Percentiles rank a stretch among this genome's conserved stretches.
Conservation (phyloP, 495 filamentous ascomycete genomes). For the Hypoxylon lenormandii region DNA sequence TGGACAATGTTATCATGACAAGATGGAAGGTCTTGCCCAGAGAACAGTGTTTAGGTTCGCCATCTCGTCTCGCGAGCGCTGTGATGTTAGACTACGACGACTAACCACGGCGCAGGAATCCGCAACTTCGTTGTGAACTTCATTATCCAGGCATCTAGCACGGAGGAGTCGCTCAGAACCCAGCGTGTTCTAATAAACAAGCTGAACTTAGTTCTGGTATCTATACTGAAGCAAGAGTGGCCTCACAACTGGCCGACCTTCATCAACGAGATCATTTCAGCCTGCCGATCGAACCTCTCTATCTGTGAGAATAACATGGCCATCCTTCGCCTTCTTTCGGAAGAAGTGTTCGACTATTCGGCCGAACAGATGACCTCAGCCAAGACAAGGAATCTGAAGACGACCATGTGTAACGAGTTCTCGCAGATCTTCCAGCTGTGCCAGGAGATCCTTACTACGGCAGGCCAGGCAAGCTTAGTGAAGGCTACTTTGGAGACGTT, state of each 20-base stretch:
- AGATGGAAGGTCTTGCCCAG: constrained; percentile 97
- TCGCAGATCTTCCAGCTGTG: constrained; percentile 97
- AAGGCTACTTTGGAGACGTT: constrained; percentile 95
- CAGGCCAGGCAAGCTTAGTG: constrained; percentile 86
- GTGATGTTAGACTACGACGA: not conserved
- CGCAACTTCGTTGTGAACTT: constrained; percentile 98
- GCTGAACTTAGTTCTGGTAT: constrained; percentile 95
- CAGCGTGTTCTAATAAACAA: constrained; percentile 94
- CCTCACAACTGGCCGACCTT: constrained; percentile 99
- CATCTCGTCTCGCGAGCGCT: constrained; percentile 7
- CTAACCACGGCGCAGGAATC: constrained; percentile 72
- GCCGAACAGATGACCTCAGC: constrained; percentile 97
- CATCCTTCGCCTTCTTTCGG: constrained; percentile 92
- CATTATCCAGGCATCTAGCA: constrained; percentile 90
- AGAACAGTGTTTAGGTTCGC: constrained; percentile 89
- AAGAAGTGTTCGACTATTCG: constrained; percentile 98
- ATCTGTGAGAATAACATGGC: constrained; percentile 99
- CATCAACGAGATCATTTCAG: constrained; percentile 98
- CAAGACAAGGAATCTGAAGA: constrained; percentile 95
- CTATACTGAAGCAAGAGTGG: constrained; percentile 99
- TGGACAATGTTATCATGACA: constrained; percentile 98
- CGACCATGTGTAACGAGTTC: constrained; percentile 97
- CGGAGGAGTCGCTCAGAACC: constrained; percentile 82
- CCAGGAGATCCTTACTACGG: constrained; percentile 88
- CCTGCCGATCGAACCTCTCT: constrained; percentile 90